Conservation (phyloP, 371 early-diverging fungal species). For the Actinomucor elegans region DNA sequence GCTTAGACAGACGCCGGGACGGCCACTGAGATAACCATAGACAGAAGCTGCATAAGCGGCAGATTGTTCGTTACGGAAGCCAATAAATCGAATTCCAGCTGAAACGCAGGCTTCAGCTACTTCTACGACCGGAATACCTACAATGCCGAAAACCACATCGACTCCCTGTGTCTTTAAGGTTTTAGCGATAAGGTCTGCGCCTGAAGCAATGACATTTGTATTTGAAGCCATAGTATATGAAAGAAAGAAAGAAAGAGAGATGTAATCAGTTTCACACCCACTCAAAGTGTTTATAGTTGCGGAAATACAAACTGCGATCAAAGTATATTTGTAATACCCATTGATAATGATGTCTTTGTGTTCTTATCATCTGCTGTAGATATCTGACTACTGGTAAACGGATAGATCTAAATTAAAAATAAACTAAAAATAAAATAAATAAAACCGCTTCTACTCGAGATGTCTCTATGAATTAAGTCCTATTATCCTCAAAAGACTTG, state of each 20-base stretch:
- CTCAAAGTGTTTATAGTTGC: too few relatives aligned
- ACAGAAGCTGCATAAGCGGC: slow-evolving; percentile 78
- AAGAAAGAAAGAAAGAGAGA: background rate
- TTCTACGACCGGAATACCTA: slow-evolving; percentile 83
- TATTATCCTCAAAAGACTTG: too few relatives aligned
- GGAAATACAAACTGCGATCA: too few relatives aligned
- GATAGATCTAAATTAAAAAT: too few relatives aligned
- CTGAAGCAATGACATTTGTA: slow-evolving; percentile 38
- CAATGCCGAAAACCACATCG: slow-evolving; percentile 75
- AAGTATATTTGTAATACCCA: too few relatives aligned
- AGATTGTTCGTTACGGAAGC: slow-evolving; percentile 80
- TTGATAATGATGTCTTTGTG: too few relatives aligned
- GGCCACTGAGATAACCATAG: slow-evolving; percentile 66
- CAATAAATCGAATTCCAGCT: slow-evolving; percentile 74
- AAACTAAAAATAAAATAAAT: too few relatives aligned
- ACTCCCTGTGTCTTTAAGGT: slow-evolving; percentile 66
- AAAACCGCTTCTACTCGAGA: too few relatives aligned
- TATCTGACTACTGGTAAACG: too few relatives aligned
- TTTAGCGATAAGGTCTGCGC: slow-evolving; percentile 65
- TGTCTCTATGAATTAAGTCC: too few relatives aligned
- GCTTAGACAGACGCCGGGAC: slow-evolving; percentile 74
- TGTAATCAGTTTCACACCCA: background rate
- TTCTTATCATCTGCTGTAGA: too few relatives aligned
- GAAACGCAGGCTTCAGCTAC: slow-evolving; percentile 72
- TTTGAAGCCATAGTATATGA: background rate